Evolutionary conservation across 306 rosid genomes (phyloP).

Genomic region (Aeschynomene evenia): DNA sequence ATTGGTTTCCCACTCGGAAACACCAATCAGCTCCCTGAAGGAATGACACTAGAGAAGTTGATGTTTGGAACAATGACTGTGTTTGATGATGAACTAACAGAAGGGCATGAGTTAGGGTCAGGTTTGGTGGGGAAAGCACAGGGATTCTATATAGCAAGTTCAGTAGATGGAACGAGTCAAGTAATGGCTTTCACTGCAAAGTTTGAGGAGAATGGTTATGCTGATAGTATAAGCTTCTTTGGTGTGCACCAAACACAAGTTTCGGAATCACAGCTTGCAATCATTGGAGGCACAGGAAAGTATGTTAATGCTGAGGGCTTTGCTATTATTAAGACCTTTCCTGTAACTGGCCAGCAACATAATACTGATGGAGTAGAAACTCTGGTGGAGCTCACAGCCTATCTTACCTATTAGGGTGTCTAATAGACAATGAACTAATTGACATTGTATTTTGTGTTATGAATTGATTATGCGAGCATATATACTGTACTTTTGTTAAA

Average conservation of each 20-base stretch:
- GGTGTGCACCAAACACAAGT: conserved; percentile 65
- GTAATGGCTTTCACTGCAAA: conserved; percentile 71
- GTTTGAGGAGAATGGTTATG: conserved; percentile 68
- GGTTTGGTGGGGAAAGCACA: conserved; percentile 60
- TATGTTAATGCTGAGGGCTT: conserved; percentile 63
- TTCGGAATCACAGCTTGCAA: conserved; percentile 74
- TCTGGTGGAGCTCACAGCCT: conserved; percentile 56
- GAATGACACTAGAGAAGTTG: conserved; percentile 58
- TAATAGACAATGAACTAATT: background rate
- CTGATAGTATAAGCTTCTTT: conserved; percentile 67
- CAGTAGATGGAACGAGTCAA: conserved; percentile 79
- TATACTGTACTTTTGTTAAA: background rate
- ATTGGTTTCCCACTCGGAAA: conserved; percentile 43
- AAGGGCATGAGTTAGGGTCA: conserved; percentile 63
- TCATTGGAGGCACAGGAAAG: conserved; percentile 86
- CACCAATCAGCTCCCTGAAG: conserved; percentile 51
- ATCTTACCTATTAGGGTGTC: conserved; percentile 44
- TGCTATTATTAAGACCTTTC: conserved; percentile 62
- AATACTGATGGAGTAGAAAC: conserved; percentile 62
- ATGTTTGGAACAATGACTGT: conserved; percentile 73
- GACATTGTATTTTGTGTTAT: background rate
- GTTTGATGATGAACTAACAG: conserved; percentile 67
- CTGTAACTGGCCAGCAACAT: conserved; percentile 50
- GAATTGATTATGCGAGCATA: background rate
- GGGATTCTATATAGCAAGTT: conserved; percentile 79